Conservation (phyloP, 2,329 filamentous ascomycete species). For the Claviceps pusilla region DNA sequence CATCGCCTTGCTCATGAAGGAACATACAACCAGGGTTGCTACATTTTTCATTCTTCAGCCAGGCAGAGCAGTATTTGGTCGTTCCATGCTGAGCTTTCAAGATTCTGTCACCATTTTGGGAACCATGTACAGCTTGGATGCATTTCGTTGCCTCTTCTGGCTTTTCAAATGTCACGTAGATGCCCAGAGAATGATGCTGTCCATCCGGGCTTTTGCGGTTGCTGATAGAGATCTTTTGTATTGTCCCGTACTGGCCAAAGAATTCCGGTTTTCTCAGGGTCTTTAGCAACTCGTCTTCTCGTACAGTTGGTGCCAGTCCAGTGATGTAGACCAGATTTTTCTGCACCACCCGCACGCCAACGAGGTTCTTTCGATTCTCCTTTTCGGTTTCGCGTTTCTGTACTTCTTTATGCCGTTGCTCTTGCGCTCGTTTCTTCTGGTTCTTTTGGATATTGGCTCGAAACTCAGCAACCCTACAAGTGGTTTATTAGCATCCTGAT, state of each 20-base stretch:
- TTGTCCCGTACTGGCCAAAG: slow-evolving; percentile 96
- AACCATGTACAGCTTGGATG: slow-evolving; percentile 84
- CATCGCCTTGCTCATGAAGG: slow-evolving; percentile 92
- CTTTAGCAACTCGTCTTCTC: slow-evolving; percentile 82
- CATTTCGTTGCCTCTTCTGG: slow-evolving; percentile 83
- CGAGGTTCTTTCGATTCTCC: slow-evolving; percentile 86
- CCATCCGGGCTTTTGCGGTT: slow-evolving; percentile 68
- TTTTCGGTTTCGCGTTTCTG: slow-evolving; percentile 95
- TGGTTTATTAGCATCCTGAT: slow-evolving; percentile 3
- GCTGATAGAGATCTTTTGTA: slow-evolving; percentile 97
- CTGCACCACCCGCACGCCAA: slow-evolving; percentile 88
- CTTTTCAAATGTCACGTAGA: slow-evolving; percentile 94
- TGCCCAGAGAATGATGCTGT: slow-evolving; percentile 76
- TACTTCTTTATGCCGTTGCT: slow-evolving; percentile 78
- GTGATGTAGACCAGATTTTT: slow-evolving; percentile 99
- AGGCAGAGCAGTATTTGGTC: slow-evolving; percentile 97
- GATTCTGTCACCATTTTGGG: slow-evolving; percentile 74
- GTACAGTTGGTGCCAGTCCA: slow-evolving; percentile 76
- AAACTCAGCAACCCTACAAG: slow-evolving; percentile 52
- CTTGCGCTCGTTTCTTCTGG: slow-evolving; percentile 76
- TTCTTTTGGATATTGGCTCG: slow-evolving; percentile 71
- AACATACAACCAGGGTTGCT: slow-evolving; percentile 97
- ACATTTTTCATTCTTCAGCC: slow-evolving; percentile 84
- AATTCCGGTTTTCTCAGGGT: slow-evolving; percentile 83
- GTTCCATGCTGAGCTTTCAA: slow-evolving; percentile 71